Percentiles rank a stretch among this genome's conserved stretches.
These are phyloP conservation scores for Rauvolfia tetraphylla DNA, from an alignment of 257 asterid species.

Conservation along the genomic window DNA sequence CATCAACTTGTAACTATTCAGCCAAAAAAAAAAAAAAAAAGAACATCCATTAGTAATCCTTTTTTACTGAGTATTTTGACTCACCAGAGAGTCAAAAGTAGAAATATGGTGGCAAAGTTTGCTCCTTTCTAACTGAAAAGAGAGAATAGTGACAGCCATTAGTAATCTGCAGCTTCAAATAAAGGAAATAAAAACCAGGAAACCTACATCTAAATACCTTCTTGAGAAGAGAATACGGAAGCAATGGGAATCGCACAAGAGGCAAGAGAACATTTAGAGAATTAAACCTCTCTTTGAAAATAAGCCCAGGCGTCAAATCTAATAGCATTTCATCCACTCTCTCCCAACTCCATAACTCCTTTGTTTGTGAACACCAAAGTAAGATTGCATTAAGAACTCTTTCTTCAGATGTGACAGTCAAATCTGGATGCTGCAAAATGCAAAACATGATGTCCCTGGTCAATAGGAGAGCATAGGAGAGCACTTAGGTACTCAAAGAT, in stretches of 20 bases:
- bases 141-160: constrained; percentile 9
- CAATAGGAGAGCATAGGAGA: constrained; percentile 19
- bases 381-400: constrained; percentile 84
- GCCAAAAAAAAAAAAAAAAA: too few species aligned
- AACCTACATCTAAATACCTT: constrained; percentile 40
- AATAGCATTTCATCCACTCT: constrained; percentile 52
- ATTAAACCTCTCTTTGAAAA: constrained; percentile 61
- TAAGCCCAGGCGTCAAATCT: constrained; percentile 44
- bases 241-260: constrained; percentile 76
- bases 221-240: constrained; percentile 52
- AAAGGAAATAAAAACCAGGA: constrained; percentile 8
- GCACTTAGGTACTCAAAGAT: constrained; percentile 6
- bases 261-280: constrained; percentile 45
- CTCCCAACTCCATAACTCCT: constrained; percentile 72
- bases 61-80: constrained; percentile 17
- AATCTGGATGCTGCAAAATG: constrained; percentile 81
- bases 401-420: constrained; percentile 95
- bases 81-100: constrained; percentile 56
- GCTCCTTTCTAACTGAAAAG: constrained; percentile 74
- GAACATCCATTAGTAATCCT: too few species aligned
- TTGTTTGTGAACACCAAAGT: constrained; percentile 68
- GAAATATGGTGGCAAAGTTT: constrained; percentile 51
- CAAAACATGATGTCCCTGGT: constrained; percentile 16
- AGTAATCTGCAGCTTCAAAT: constrained; percentile 7
- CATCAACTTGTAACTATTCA: too few species aligned